Evolutionary conservation across 2,329 filamentous ascomycete genomes (phyloP), one percentile per base, ranked within the genome.

Genomic region (Whalleya microplaca): DNA sequence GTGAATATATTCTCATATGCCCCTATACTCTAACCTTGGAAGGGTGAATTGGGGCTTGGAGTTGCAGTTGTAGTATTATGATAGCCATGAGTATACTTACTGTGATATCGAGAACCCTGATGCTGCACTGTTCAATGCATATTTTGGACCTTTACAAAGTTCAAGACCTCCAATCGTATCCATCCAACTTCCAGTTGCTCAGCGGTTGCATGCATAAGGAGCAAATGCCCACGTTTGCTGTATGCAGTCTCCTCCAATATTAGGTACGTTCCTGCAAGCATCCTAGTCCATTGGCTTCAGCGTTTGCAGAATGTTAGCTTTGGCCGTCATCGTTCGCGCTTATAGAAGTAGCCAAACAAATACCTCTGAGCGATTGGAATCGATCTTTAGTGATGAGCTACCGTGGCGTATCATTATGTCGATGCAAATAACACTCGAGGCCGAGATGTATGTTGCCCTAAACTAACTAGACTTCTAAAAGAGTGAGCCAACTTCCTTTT

Each of bases 361-460:
- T 7, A 16, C 14, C 32, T 37, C n/a, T 37, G 32, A 12, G 14
- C 32, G 14, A 37, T 3, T 5, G 7, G 14, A 37, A 8, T 49
- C 20, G 41, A 46, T n/a, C n/a, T n/a, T n/a, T n/a, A 21, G 10
- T n/a, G 19, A 32, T 42, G 19, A 57, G 45, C 27, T 32, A 47
- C 19, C 42, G 32, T 23, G 9, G 51, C 44, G 41, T 53, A 41
- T 40, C 45, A 50, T 47, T 45, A 55, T 21, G 9, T 52, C 32
- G 45, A 62, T 42, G 43, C 40, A 48, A 43, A 43, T 48, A 43
- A 45, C 47, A 51, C 42, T 42, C 52, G 48, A 48, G 9, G 47
- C 50, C 41, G 27, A 53, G 59, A 53, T 62, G 57, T 62, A 59
- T 59, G 56, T 62, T 59, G 48, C 56, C 50, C 46, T 41, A 48